A percentile compares a stretch with the other conserved stretches of the same genome.
Conservation (phyloP, 108 stramenopile genomes). For the Conticribra weissflogii region DNA sequence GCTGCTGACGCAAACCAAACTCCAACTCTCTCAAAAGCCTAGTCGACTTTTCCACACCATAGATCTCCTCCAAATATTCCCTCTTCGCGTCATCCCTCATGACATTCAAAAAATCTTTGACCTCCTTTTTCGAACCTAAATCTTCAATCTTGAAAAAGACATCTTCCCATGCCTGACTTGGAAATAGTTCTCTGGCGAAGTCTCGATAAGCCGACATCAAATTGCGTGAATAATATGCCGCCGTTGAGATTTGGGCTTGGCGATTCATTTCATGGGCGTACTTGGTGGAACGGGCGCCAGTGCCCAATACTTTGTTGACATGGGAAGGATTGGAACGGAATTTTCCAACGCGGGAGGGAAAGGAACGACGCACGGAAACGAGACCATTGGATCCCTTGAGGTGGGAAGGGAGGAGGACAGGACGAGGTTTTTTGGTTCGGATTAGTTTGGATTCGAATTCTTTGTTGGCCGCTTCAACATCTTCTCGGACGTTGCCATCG, state of each 20-base stretch:
- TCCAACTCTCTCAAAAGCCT: conserved; percentile 69
- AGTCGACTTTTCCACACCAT: conserved; percentile 58
- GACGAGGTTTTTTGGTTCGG: conserved; percentile 50
- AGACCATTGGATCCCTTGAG: conserved; percentile 57
- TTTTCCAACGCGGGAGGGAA: conserved; percentile 25
- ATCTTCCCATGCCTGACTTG: conserved; percentile 65
- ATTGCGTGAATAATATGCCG: conserved; percentile 49
- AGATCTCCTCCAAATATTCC: conserved; percentile 63
- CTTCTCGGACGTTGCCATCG: too few relatives aligned
- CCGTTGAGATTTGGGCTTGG: conserved; percentile 25
- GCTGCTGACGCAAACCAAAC: conserved; percentile 37
- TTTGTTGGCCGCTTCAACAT: conserved; percentile 42
- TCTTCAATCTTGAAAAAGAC: conserved; percentile 58
- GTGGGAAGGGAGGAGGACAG: conserved; percentile 38
- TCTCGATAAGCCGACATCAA: conserved; percentile 57
- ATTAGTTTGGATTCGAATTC: conserved; percentile 34
- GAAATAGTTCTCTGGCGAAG: conserved; percentile 58
- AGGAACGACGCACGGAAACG: conserved; percentile 40
- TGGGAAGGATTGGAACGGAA: conserved; percentile 12
- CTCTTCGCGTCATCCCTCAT: conserved; percentile 70
- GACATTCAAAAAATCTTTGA: conserved; percentile 57
- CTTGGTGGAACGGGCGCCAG: conserved; percentile 12
- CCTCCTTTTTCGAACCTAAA: conserved; percentile 54
- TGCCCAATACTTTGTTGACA: conserved; percentile 8
- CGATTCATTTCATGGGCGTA: conserved; percentile 33